phyloP scores from a whole-genome alignment of 805 yeast genomes.

The Wickerhamiella domercqiae region DNA sequence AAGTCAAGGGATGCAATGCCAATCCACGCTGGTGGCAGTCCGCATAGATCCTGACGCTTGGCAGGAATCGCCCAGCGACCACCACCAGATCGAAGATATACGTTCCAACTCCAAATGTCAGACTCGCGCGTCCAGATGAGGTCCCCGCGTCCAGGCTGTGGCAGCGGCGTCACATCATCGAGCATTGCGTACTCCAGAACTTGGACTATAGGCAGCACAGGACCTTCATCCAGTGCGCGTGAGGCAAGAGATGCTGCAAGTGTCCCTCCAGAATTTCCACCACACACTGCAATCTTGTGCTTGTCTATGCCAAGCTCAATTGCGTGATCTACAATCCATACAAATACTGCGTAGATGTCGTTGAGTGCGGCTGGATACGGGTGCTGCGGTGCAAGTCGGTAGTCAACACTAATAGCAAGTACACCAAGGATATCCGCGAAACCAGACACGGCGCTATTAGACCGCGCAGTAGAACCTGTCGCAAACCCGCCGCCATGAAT shows the following conservation, averaged over 20 bases:
- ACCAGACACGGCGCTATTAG: too few relatives aligned
- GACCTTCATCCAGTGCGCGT: not conserved
- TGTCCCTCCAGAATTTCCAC: not conserved
- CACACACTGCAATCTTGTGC: not conserved
- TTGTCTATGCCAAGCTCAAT: not conserved
- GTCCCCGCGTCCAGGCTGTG: not conserved
- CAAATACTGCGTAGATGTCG: not conserved
- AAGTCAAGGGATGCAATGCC: not conserved
- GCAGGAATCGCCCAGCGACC: too few relatives aligned
- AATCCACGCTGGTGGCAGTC: constrained; percentile 1
- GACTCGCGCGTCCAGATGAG: not conserved
- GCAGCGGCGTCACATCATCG: not conserved
- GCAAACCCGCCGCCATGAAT: too few relatives aligned
- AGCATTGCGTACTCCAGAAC: not conserved
- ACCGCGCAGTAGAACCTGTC: too few relatives aligned
- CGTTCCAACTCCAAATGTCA: not conserved
- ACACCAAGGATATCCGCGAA: too few relatives aligned
- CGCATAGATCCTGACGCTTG: not conserved
- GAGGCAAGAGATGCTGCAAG: not conserved
- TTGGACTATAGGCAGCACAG: not conserved
- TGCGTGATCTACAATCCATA: not conserved
- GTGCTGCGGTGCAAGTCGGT: constrained; percentile 1
- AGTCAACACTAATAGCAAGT: not conserved
- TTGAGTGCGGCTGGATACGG: constrained; percentile 1
- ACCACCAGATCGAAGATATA: too few relatives aligned